A percentile compares a stretch with the other conserved stretches of the same genome.
Evolutionary conservation across 1,284 basidiomycete genomes (phyloP).

Genomic region (Trichosporon sp.): DNA sequence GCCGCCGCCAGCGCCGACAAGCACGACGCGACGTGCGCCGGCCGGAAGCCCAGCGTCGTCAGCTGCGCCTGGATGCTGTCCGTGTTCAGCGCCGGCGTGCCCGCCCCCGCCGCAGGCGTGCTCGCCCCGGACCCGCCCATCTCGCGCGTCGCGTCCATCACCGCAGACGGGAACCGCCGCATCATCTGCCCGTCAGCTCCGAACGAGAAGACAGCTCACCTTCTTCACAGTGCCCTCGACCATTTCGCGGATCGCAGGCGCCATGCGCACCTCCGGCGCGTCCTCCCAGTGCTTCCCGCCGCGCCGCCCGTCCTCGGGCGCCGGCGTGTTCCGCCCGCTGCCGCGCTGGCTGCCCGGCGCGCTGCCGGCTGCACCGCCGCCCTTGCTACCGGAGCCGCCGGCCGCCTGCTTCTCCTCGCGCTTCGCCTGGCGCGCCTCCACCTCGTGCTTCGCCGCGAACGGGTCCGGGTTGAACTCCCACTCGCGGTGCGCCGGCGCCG

Average conservation of each 20-base stretch:
- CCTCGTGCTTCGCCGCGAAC: constrained; percentile 66
- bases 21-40: constrained; percentile 48
- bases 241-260: constrained; percentile 65
- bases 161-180: constrained; percentile 49
- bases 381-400: constrained; percentile 13
- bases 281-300: constrained; percentile 58
- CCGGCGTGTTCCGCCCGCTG: constrained; percentile 51
- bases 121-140: constrained; percentile 23
- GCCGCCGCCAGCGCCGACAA: constrained; percentile 42
- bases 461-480: constrained; percentile 87
- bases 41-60: constrained; percentile 49
- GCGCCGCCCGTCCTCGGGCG: constrained; percentile 31
- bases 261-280: constrained; percentile 82
- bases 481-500: constrained; percentile 62
- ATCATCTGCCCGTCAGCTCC: constrained; percentile 42
- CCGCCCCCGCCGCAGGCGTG: neutral
- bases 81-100: constrained; percentile 29
- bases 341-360: constrained; percentile 53
- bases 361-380: constrained; percentile 28
- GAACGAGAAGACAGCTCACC: constrained; percentile 50
- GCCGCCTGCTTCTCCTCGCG: constrained; percentile 32
- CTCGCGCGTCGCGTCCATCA: constrained; percentile 47
- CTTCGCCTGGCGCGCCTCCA: constrained; percentile 62
- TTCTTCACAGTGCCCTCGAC: constrained; percentile 79
- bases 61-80: constrained; percentile 40